A percentile compares a stretch with the other conserved stretches of the same genome.
These are phyloP conservation scores for Theileria equi DNA, from an alignment of 169 alveolate genomes.

Conservation along the genomic window DNA sequence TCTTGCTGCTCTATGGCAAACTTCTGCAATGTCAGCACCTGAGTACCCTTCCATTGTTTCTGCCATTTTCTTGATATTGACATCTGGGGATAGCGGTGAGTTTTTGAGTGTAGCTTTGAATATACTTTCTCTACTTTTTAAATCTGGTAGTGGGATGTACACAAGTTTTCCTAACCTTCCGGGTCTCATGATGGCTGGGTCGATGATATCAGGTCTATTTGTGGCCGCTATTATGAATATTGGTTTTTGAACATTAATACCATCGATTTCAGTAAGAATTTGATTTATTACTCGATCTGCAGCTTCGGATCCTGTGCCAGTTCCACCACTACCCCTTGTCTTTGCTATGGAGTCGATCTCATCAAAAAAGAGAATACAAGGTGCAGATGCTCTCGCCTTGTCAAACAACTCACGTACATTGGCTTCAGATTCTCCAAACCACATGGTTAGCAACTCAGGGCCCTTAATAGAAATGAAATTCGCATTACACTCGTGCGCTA, in stretches of 20 bases:
- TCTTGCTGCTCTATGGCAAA: constrained; percentile 91
- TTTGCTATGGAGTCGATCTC: constrained; percentile 97
- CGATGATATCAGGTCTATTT: constrained; percentile 91
- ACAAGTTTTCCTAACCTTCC: constrained; percentile 90
- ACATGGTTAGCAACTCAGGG: constrained; percentile 77
- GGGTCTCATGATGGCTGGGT: constrained; percentile 91
- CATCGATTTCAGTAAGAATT: constrained; percentile 93
- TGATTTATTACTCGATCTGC: constrained; percentile 92
- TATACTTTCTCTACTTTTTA: constrained; percentile 85
- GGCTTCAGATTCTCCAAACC: constrained; percentile 82
- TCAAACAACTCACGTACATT: constrained; percentile 77
- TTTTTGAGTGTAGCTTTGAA: constrained; percentile 87
- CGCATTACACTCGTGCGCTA: constrained; percentile 87
- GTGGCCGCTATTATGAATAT: constrained; percentile 93
- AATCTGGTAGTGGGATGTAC: constrained; percentile 93
- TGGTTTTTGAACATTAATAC: constrained; percentile 87
- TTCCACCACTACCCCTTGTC: constrained; percentile 82
- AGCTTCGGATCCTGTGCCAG: constrained; percentile 87
- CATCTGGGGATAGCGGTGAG: constrained; percentile 87
- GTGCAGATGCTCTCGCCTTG: constrained; percentile 85
- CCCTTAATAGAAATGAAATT: constrained; percentile 85
- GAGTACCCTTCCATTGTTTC: constrained; percentile 87
- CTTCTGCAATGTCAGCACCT: constrained; percentile 92
- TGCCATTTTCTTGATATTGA: constrained; percentile 82
- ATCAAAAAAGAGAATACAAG: constrained; percentile 91